Base-by-base conservation (phyloP, 2,329 filamentous ascomycete genomes). In the Penicillium sp. region DNA sequence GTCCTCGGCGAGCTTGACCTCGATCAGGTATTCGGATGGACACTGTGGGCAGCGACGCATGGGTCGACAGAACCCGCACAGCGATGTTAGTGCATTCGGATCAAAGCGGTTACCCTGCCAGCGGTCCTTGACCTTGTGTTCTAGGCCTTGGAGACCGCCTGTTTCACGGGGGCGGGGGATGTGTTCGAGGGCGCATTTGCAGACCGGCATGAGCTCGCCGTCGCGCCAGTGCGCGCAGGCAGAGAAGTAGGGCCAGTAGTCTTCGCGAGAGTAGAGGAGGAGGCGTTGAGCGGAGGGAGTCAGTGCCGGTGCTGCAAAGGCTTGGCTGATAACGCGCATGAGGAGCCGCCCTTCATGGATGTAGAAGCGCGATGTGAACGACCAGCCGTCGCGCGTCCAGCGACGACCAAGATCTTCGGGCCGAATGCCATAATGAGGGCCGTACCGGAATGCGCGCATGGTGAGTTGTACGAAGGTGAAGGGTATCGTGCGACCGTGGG, bases 141-240 rank as follows among this genome's bases (percentile, higher is more conserved):
- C 78, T 4, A 81, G 57, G 3, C 74, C 73, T 64, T 75, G 70
- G 5, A 82, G 73, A 33, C 78, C 75, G 55, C 76, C 68, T 28
- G 80, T 73, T 43, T 63, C 57, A 28, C 74, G 77, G 6, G 78
- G 76, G 0, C 78, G 72, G 0, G 85, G 85, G 37, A 88, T 82
- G 64, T 88, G 86, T 11, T 75, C 76, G 11, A 88, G 75, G 3
- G 85, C 85, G 69, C 86, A 89, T 74, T 88, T 88, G 66, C 84
- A 85, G 37, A 84, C 75, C 16, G 82, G 79, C 78, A 86, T 87
- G 16, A 89, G 75, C 38, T 85, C 78, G 19, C 86, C 86, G 62
- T 88, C 83, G 19, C 81, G 79, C 86, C 86, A 89, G 70, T 89
- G 86, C 1, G 84, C 80, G 65, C 86, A 89, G 0, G 82, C 83